Percentiles rank a stretch among this genome's conserved stretches.
phyloP scores from a whole-genome alignment of 2,329 filamentous ascomycete genomes.

The Colletotrichum magnum region DNA sequence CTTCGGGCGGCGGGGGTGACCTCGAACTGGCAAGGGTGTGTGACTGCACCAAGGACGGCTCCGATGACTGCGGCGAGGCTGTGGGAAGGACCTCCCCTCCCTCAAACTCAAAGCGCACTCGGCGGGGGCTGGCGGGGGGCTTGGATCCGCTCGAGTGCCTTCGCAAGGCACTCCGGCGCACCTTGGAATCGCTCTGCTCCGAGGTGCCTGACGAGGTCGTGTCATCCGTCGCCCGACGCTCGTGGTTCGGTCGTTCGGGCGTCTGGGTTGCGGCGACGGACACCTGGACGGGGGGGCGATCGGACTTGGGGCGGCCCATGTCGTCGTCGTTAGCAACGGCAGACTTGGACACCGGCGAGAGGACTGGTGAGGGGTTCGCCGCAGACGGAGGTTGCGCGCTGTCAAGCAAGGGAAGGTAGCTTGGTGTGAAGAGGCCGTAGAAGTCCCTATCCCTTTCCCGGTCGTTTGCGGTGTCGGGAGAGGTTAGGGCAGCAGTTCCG shows the following conservation, averaged over 20 bases:
- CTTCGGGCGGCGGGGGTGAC: slow-evolving; percentile 44
- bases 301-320: slow-evolving; percentile 28
- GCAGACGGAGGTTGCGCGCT: slow-evolving; percentile 49
- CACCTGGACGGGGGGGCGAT: slow-evolving; percentile 15
- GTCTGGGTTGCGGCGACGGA: slow-evolving; percentile 38
- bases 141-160: slow-evolving; percentile 66
- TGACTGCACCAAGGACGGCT: slow-evolving; percentile 49
- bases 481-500: slow-evolving; percentile 32
- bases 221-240: slow-evolving; percentile 61
- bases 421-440: slow-evolving; percentile 74
- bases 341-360: slow-evolving; percentile 41
- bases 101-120: slow-evolving; percentile 74
- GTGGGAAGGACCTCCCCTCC: slow-evolving; percentile 74
- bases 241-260: slow-evolving; percentile 50
- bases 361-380: slow-evolving; percentile 41
- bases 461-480: slow-evolving; percentile 41
- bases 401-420: slow-evolving; percentile 74
- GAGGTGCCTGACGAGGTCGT: slow-evolving; percentile 66
- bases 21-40: slow-evolving; percentile 44
- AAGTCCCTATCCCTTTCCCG: slow-evolving; percentile 73
- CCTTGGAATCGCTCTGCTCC: slow-evolving; percentile 65
- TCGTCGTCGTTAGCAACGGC: slow-evolving; percentile 22
- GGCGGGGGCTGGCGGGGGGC: slow-evolving; percentile 67
- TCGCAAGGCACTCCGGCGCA: slow-evolving; percentile 70
- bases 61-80: slow-evolving; percentile 63